Evolutionary conservation across 2,329 filamentous ascomycete genomes (phyloP).

Genomic region (Meredithiella fracta): DNA sequence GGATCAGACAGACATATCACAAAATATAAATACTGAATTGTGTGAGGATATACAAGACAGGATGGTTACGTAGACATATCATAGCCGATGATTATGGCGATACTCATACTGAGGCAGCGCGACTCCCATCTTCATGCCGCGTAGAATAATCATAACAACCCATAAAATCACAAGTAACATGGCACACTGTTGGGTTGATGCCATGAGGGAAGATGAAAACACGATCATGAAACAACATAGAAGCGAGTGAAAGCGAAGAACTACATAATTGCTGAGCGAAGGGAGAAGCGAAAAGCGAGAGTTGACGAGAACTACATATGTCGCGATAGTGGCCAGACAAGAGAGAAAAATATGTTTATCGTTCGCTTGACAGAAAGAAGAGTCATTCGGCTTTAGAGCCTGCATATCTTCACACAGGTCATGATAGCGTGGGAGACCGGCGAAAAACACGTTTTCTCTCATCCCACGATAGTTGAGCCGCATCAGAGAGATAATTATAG

Average conservation of each 20-base stretch:
- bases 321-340: not conserved
- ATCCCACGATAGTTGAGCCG: too few relatives aligned
- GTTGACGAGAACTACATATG: not conserved
- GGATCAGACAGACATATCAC: not conserved
- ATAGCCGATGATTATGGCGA: not conserved
- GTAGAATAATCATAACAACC: not conserved
- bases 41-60: not conserved
- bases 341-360: not conserved
- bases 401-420: too few relatives aligned
- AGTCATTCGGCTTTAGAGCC: too few relatives aligned
- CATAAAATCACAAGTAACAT: not conserved
- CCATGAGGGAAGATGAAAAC: not conserved
- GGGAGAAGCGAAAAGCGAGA: not conserved
- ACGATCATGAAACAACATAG: not conserved
- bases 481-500: not conserved
- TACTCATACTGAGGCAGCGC: not conserved
- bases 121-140: not conserved
- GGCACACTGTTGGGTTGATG: not conserved
- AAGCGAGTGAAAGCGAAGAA: not conserved
- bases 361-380: not conserved
- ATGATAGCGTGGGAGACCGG: too few relatives aligned
- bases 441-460: too few relatives aligned
- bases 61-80: not conserved
- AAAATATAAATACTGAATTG: not conserved
- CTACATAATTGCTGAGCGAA: not conserved